Conservation (phyloP, 495 filamentous ascomycete species). For the Hypoxylon lienhwacheense region DNA sequence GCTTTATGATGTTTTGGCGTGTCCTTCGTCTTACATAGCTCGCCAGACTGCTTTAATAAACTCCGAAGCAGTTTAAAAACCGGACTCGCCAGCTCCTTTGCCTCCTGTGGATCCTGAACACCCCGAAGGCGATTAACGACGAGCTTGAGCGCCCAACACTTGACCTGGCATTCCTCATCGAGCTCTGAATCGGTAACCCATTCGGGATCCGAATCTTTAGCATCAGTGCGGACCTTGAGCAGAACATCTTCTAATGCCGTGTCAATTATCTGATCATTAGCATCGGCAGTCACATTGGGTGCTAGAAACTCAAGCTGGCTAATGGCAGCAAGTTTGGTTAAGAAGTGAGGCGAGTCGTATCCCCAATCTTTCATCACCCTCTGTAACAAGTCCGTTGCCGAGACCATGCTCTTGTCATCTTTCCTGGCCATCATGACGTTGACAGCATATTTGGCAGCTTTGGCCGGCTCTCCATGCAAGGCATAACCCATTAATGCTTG, state of each 20-base stretch:
- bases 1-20: constrained; percentile 75
- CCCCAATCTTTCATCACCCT: constrained; percentile 74
- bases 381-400: constrained; percentile 78
- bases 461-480: constrained; percentile 75
- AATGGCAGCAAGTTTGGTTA: constrained; percentile 81
- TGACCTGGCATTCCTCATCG: constrained; percentile 81
- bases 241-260: constrained; percentile 78
- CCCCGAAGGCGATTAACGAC: constrained; percentile 85
- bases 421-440: constrained; percentile 81
- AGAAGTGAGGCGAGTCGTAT: constrained; percentile 73
- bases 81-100: constrained; percentile 64
- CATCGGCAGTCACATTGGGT: constrained; percentile 69
- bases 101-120: constrained; percentile 58
- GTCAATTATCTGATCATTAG: constrained; percentile 73
- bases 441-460: constrained; percentile 89
- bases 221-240: constrained; percentile 62
- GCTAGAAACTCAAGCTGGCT: constrained; percentile 82
- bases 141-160: constrained; percentile 84
- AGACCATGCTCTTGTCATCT: constrained; percentile 76
- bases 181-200: constrained; percentile 71
- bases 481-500: constrained; percentile 80
- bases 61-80: constrained; percentile 78
- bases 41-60: constrained; percentile 72
- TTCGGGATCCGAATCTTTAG: constrained; percentile 52
- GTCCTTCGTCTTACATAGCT: constrained; percentile 70